Conservation (phyloP, 2,329 filamentous ascomycete genomes). For the Apiospora kogelbergensis region DNA sequence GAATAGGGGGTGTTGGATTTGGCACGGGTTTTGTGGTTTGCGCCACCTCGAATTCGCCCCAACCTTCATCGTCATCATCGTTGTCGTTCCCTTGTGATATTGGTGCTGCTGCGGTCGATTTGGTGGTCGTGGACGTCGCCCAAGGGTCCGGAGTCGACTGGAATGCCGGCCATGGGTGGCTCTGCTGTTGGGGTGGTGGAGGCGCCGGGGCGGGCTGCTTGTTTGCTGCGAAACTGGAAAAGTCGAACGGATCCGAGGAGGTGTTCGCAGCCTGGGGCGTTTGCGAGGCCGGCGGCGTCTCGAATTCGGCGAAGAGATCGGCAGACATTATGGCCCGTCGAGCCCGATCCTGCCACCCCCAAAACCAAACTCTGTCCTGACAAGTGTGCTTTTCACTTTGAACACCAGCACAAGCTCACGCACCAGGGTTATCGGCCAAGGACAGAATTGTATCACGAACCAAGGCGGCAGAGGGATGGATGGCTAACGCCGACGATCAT, state of each 20-base stretch:
- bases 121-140: not conserved
- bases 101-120: not conserved
- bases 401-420: not conserved
- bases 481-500: not conserved
- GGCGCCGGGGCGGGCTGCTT: not conserved
- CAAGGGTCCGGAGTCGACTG: slow-evolving; percentile 22
- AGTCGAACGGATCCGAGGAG: slow-evolving; percentile 21
- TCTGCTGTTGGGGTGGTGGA: slow-evolving; percentile 13
- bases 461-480: not conserved
- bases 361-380: not conserved
- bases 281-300: slow-evolving; percentile 37
- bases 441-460: not conserved
- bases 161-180: slow-evolving; percentile 34
- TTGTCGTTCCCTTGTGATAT: slow-evolving; percentile 21
- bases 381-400: not conserved
- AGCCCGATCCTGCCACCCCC: not conserved
- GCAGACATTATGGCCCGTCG: slow-evolving; percentile 52
- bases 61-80: slow-evolving; percentile 62
- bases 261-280: slow-evolving; percentile 8
- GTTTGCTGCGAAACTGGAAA: slow-evolving; percentile 8
- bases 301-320: slow-evolving; percentile 65
- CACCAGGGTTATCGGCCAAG: not conserved
- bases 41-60: slow-evolving; percentile 68
- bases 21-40: slow-evolving; percentile 27
- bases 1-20: not conserved